Evolutionary conservation across 371 early-diverging fungal species (phyloP), one percentile per base, ranked within the genome.

Genomic region (Racocetra persica): DNA sequence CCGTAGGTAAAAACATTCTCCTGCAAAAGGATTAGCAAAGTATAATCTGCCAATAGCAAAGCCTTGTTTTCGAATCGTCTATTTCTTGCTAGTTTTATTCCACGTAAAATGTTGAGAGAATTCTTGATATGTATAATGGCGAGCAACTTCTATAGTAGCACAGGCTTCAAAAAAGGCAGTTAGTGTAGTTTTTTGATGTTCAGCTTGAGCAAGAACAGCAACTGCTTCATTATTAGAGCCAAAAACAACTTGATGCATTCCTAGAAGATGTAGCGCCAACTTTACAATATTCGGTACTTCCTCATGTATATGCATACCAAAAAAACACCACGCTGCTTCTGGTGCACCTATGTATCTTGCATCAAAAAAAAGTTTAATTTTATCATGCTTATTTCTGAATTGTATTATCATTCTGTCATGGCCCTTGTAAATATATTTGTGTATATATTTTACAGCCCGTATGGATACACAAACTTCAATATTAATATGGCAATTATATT

Each of bases 371-470:
- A 80, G 67, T 0, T 71, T 38, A 18, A 84, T 81, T 59, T 86
- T 83, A 76, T 86, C 65, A 38, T 32, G 36, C 16, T 24, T 45
- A 10, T 26, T 2, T 72, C 55, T 1, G 55, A 82, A 55, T 41
- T 66, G 55, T 32, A 81, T 14, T 18, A 14, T 82, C 28, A 83
- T 71, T 13, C 67, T 5, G 65, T 86, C 85, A 66, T 82, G 83
- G 1, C 87, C 85, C 57, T 85, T 85, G 73, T 84, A 83, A 7
- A 85, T 81, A 69, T 86, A 88, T 65, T 85, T 88, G 81, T 81
- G 85, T 7, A 86, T 38, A 62, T 86, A 88, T 63, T 86, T 88
- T 14, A 86, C 80, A 2, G 84, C 70, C 3, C 45, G 4, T 28
- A 85, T 70, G 2, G 80, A 52, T 3, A 57, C 26, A 77, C 86